Conservation (phyloP, 202 grass and related monocot species). For the Zizania palustris region DNA sequence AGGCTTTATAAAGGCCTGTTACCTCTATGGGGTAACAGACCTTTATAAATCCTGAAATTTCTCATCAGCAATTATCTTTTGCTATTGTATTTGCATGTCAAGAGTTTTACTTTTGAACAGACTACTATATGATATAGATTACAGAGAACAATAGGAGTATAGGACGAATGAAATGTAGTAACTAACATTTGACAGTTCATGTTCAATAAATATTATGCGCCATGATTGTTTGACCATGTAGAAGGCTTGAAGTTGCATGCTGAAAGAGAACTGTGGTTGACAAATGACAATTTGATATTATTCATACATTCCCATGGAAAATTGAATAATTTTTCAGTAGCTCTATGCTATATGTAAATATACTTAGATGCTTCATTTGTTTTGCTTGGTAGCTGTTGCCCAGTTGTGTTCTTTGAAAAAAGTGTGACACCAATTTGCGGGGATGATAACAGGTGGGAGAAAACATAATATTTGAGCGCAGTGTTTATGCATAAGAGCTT, state of each 20-base stretch:
- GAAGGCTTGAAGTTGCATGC: constrained; percentile 19
- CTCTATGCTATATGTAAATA: neutral
- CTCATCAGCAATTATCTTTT: constrained; percentile 8
- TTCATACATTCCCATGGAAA: neutral
- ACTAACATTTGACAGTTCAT: constrained; percentile 6
- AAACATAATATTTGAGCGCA: neutral
- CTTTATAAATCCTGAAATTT: constrained; percentile 55
- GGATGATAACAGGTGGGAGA: neutral
- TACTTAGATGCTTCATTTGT: neutral
- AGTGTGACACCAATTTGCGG: neutral
- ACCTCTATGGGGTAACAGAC: constrained; percentile 69
- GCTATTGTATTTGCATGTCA: constrained; percentile 10
- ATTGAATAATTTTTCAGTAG: neutral
- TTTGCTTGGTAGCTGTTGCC: neutral
- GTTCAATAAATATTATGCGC: neutral
- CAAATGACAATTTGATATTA: neutral
- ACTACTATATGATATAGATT: neutral
- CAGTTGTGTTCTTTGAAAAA: neutral
- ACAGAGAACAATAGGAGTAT: neutral
- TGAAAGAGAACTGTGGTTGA: neutral
- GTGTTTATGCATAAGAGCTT: constrained; percentile 8
- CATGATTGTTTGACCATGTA: neutral
- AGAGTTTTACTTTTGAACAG: neutral
- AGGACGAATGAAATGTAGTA: neutral
- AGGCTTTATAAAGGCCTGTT: constrained; percentile 73